Base-by-base conservation (phyloP, 2,329 filamentous ascomycete species). In the Claviceps paspali region DNA sequence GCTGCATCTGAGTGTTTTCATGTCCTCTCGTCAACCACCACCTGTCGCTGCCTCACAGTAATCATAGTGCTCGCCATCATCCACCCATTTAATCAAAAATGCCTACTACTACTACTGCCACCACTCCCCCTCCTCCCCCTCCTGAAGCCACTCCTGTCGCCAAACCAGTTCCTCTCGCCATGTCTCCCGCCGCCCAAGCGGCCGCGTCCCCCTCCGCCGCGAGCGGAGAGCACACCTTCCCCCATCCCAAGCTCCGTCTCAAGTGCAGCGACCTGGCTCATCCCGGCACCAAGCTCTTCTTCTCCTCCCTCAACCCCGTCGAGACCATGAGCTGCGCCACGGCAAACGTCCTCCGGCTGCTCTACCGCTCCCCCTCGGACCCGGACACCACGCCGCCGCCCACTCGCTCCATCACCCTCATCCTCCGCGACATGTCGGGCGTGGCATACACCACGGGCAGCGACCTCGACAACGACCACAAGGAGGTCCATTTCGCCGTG, bases 401-500 rank as follows among this genome's bases (percentile, higher is more conserved):
- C n/a, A 91, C 84, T 8, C 80, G 85, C 42, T 92, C 84, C 36
- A 76, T 96, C 14, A 95, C 87, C 0, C 61, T 96, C 26, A 68
- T 94, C 41, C 65, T 96, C 4, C 75, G 82, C 22, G 66, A 76
- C 45, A 86, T 93, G 73, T 65, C 63, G 33, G 88, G 88, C 35
- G 83, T 96, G 4, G 88, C 88, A 15, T 93, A 95, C 62, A 95
- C 88, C 2, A 85, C 74, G 0, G 82, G 84, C 44, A 72, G 65
- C 8, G 79, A 86, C 28, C 68, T 92, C 9, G 87, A 94, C 58
- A 47, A 67, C 43, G 82, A 91, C 52, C 85, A 94, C 65, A 95
- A 95, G 53, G 86, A 94, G 55, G 91, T 95, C 44, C 85, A 95
- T 60, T 69, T 96, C 57, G 86, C 76, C 12, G 73, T 88, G 1